These are phyloP conservation scores for Cyberlindnera subsufficiens DNA, from an alignment of 805 yeast genomes.

Conservation along the genomic window DNA sequence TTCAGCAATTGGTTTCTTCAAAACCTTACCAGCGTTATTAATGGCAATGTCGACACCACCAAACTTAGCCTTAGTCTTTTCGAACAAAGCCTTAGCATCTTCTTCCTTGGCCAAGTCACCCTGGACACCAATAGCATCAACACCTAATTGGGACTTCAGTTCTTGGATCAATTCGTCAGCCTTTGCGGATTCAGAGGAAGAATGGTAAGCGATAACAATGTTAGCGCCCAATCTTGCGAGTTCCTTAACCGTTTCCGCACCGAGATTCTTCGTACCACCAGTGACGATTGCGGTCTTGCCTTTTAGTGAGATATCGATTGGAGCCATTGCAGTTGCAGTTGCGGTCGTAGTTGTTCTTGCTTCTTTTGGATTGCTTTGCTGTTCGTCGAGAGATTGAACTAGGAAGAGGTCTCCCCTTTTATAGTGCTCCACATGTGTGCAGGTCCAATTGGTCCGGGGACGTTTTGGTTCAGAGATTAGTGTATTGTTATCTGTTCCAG, in stretches of 20 bases:
- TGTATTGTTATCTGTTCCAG: too few relatives aligned
- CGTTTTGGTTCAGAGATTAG: too few relatives aligned
- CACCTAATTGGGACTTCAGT: slow-evolving; percentile 29
- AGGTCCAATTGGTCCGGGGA: too few relatives aligned
- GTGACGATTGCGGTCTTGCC: slow-evolving; percentile 52
- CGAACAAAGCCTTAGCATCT: slow-evolving; percentile 40
- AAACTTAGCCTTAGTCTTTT: slow-evolving; percentile 35
- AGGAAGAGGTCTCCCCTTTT: too few relatives aligned
- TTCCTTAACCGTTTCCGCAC: slow-evolving; percentile 45
- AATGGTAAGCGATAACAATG: slow-evolving; percentile 51
- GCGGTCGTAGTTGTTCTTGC: not conserved
- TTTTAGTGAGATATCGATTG: slow-evolving; percentile 22
- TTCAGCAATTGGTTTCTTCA: slow-evolving; percentile 54
- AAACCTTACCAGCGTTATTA: slow-evolving; percentile 61
- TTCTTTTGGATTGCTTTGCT: not conserved
- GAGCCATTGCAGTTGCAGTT: slow-evolving; percentile 11
- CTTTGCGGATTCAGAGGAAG: slow-evolving; percentile 30
- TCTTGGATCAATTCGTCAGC: slow-evolving; percentile 33
- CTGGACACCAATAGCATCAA: slow-evolving; percentile 28
- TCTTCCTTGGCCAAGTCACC: slow-evolving; percentile 28
- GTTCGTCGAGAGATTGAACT: not conserved
- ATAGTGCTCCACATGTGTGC: too few relatives aligned
- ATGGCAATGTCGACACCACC: slow-evolving; percentile 58
- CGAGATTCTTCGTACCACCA: slow-evolving; percentile 61
- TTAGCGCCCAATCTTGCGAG: slow-evolving; percentile 51